Evolutionary conservation across 2,329 filamentous ascomycete species (phyloP).

Genomic region (Trichoderma sp.): DNA sequence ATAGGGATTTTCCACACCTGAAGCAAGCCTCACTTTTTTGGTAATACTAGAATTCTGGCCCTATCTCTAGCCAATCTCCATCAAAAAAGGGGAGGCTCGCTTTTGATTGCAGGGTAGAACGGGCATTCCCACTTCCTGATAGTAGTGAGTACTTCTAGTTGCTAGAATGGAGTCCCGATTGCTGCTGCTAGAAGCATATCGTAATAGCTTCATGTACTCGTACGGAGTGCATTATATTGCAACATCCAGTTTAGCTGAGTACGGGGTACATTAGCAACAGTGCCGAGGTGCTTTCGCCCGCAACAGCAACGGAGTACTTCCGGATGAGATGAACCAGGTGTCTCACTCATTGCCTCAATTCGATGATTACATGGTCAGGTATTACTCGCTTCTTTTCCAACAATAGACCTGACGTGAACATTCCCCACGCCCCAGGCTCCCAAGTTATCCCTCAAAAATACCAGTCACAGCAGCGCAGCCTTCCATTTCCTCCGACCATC

Average conservation of each 20-base stretch:
- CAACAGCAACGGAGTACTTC: neutral
- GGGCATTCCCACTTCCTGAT: slow-evolving; percentile 10
- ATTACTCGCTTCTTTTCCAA: neutral
- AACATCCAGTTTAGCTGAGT: neutral
- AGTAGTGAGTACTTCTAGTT: neutral
- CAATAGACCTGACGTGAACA: neutral
- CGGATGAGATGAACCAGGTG: neutral
- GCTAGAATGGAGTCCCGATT: neutral
- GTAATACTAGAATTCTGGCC: neutral
- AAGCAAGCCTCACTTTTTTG: slow-evolving; percentile 2
- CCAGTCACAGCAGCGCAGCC: neutral
- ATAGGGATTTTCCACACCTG: slow-evolving; percentile 2
- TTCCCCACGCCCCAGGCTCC: neutral
- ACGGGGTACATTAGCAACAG: slow-evolving; percentile 14
- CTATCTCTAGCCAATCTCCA: neutral
- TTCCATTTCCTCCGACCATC: neutral
- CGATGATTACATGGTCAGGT: neutral
- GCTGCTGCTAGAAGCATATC: neutral
- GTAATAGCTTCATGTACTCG: slow-evolving; percentile 4
- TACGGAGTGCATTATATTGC: neutral
- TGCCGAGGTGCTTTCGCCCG: neutral
- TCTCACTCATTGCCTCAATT: neutral
- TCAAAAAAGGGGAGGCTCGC: neutral
- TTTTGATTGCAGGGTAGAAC: slow-evolving; percentile 1
- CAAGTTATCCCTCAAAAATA: neutral